Conservation (phyloP, 768 basidiomycete genomes). For the Phallus indusiatus region DNA sequence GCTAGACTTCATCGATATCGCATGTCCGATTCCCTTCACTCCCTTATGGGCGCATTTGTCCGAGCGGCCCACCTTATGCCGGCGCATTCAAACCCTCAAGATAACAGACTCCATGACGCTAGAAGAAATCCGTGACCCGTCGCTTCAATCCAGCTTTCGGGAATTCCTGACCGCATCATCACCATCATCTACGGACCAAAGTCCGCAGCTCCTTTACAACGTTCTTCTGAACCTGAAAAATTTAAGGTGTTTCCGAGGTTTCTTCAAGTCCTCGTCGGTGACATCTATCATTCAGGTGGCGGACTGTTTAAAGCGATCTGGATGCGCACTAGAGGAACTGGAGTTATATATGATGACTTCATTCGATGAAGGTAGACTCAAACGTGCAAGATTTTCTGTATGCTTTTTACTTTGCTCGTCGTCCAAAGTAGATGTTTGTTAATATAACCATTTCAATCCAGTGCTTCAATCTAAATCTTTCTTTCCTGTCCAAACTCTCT, state of each 20-base stretch:
- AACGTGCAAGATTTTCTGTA: too few species aligned
- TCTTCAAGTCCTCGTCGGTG: background rate
- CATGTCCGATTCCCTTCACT: background rate
- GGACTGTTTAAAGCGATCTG: background rate
- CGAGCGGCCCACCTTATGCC: background rate
- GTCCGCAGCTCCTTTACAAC: background rate
- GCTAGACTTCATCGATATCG: background rate
- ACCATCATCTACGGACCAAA: background rate
- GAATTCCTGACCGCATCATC: background rate
- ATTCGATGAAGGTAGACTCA: background rate
- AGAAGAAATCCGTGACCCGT: background rate
- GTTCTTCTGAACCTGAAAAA: background rate
- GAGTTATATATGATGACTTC: background rate
- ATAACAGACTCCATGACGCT: background rate
- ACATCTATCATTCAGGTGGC: background rate
- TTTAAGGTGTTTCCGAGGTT: background rate
- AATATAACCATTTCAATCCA: background rate
- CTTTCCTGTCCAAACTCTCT: background rate
- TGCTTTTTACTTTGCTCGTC: too few species aligned
- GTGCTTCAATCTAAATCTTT: background rate
- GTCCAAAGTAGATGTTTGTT: too few species aligned
- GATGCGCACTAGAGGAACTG: background rate
- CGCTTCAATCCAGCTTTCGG: background rate
- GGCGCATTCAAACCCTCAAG: background rate
- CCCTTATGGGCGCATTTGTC: background rate